Evolutionary conservation across 768 basidiomycete species (phyloP), one percentile per base, ranked within the genome.

Genomic region (Boletus vermiculosoides): DNA sequence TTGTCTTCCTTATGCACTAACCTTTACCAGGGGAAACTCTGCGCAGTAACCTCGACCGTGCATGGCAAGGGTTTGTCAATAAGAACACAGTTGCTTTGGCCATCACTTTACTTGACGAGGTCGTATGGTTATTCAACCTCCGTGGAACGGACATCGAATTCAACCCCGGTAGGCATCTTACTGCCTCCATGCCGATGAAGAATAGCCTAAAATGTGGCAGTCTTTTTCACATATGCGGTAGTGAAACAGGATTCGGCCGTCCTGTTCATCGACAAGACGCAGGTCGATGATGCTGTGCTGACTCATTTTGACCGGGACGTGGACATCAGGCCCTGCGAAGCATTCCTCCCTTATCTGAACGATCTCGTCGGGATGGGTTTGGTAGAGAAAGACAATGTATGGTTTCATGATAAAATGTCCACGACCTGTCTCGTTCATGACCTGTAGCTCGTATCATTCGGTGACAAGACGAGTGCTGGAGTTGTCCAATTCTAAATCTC

Each of bases 51-150:
- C 76, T 99, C 41, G 72, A 73, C 18, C 74, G 77, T 22, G 73
- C 93, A 6, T 79, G 92, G 33, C 80, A 84, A 54, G 85, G 88
- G 57, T 62, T 96, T 52, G 76, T 74, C n/a, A 81, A 85, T 65
- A 76, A 79, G 57, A 72, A 76, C 4, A 74, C 73, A 1, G 69
- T 76, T 61, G 93, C 89, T 2, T 71, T 91, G 41, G 86, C 96
- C 1, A 81, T 98, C 5, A 88, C 81, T n/a, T 86, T 88, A 80
- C 82, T 98, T 22, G 96, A 98, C 70, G 96, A 98, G 70, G 85
- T 96, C 49, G 94, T 93, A 0, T 98, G 94, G 94, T 68, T 94
- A 39, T 91, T 93, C 75, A 95, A 98, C 71, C 77, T 99, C 33
- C 86, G 96, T 59, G 95, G 94, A 1, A 83, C 86, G 3, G 96